Evolutionary conservation across 164 flowering plant species (phyloP).

Genomic region (Magnolia sinica): DNA sequence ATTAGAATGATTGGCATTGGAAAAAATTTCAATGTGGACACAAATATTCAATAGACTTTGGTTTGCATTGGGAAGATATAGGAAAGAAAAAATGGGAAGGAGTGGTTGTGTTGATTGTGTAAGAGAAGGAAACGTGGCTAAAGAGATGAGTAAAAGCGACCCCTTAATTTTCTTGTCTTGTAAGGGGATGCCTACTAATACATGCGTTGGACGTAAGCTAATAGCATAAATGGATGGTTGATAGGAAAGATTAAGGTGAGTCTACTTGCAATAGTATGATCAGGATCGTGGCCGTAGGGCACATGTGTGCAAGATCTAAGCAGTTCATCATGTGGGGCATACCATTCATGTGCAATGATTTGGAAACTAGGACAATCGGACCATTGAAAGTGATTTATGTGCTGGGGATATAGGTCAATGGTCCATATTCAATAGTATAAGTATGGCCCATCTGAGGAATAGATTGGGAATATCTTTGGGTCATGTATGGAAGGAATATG

Average conservation of each 20-base stretch:
- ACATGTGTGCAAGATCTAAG: too few species aligned
- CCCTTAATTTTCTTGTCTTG: not conserved
- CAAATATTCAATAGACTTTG: not conserved
- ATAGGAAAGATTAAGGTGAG: not conserved
- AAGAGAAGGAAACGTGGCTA: not conserved
- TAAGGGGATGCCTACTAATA: not conserved
- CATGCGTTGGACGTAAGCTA: constrained; percentile 3
- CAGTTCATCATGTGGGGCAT: too few species aligned
- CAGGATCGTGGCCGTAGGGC: too few species aligned
- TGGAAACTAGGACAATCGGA: too few species aligned
- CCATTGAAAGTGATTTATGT: too few species aligned
- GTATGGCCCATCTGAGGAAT: too few species aligned
- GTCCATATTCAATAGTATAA: too few species aligned
- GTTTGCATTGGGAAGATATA: not conserved
- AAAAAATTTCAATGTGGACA: not conserved
- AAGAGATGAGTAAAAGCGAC: constrained; percentile 1
- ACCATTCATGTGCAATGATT: too few species aligned
- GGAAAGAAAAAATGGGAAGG: not conserved
- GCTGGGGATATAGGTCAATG: too few species aligned
- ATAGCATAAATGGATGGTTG: not conserved
- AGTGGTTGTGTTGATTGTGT: not conserved
- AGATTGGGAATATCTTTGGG: too few species aligned
- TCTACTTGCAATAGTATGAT: not conserved
- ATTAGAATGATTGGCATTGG: not conserved
- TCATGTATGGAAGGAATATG: not conserved